Evolutionary conservation across 1,139 yeast genomes (phyloP).

Genomic region (Yamadazyma spencermartinsiae): DNA sequence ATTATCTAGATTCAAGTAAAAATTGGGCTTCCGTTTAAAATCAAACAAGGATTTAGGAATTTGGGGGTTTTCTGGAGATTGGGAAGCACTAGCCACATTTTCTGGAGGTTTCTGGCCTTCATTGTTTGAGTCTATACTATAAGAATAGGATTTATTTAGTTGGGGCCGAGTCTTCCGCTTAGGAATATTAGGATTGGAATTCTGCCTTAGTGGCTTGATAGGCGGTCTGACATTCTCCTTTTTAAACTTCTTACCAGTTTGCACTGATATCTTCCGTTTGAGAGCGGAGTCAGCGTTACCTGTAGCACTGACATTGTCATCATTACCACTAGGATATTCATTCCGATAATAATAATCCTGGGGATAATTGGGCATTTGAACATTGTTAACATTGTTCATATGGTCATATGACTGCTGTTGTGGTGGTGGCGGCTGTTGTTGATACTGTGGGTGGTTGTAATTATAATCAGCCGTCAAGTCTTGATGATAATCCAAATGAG

Average conservation of each 20-base stretch:
- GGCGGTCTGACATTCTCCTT: conserved; percentile 14
- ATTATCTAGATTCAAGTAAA: conserved; percentile 15
- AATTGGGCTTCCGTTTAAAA: conserved; percentile 17
- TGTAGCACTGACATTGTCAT: not conserved
- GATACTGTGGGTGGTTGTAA: not conserved
- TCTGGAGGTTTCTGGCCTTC: not conserved
- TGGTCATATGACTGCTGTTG: not conserved
- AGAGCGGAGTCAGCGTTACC: not conserved
- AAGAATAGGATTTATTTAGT: conserved; percentile 16
- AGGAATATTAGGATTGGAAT: conserved; percentile 14
- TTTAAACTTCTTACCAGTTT: conserved; percentile 4
- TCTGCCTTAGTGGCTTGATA: conserved; percentile 17
- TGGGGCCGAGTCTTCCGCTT: conserved; percentile 14
- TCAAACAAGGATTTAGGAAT: conserved; percentile 9
- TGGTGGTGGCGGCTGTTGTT: not conserved
- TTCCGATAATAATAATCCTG: not conserved
- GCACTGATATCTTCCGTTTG: not conserved
- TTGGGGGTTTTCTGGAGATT: not conserved
- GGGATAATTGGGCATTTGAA: not conserved
- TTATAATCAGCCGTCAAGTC: not conserved
- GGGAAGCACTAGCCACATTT: too few species aligned
- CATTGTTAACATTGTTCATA: too few species aligned
- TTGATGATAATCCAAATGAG: not conserved
- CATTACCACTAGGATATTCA: not conserved
- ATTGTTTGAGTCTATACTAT: conserved; percentile 6